Percentiles rank a stretch among this genome's conserved stretches.
Evolutionary conservation across 352 stramenopile species (phyloP).

Genomic region (Elongisporangium anandrum): DNA sequence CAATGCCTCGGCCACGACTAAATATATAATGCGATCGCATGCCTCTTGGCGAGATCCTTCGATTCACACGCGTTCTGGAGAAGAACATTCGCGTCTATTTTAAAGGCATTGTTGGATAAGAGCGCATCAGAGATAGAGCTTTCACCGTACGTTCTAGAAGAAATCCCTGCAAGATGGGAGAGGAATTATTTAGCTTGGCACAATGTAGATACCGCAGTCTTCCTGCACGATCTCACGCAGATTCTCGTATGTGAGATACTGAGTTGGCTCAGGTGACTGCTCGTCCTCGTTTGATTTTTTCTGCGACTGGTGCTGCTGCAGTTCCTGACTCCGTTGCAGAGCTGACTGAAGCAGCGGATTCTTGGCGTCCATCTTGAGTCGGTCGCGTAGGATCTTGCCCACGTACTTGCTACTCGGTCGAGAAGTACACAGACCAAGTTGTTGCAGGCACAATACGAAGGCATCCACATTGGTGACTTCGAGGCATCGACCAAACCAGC

Average conservation of each 20-base stretch:
- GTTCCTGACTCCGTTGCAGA: constrained; percentile 4
- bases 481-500: constrained; percentile 43
- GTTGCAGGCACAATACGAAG: constrained; percentile 56
- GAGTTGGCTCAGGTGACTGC: not conserved
- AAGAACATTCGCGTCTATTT: not conserved
- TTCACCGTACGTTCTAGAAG: not conserved
- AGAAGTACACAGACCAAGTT: constrained; percentile 49
- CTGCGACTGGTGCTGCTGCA: constrained; percentile 2
- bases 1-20: not conserved
- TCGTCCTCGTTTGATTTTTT: constrained; percentile 7
- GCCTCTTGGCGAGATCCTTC: not conserved
- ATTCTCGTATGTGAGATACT: constrained; percentile 22
- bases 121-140: not conserved
- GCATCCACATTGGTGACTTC: constrained; percentile 53
- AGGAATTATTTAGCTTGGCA: not conserved
- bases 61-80: not conserved
- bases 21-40: not conserved
- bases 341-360: constrained; percentile 38
- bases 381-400: constrained; percentile 50
- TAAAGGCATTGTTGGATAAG: not conserved
- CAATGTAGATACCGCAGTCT: constrained; percentile 41
- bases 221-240: constrained; percentile 56
- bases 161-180: not conserved
- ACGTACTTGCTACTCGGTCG: constrained; percentile 48
- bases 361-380: constrained; percentile 42